Percentiles rank a stretch among this genome's conserved stretches.
phyloP scores from a whole-genome alignment of 148 eudicot genomes.

The Vaccinium myrtillus region DNA sequence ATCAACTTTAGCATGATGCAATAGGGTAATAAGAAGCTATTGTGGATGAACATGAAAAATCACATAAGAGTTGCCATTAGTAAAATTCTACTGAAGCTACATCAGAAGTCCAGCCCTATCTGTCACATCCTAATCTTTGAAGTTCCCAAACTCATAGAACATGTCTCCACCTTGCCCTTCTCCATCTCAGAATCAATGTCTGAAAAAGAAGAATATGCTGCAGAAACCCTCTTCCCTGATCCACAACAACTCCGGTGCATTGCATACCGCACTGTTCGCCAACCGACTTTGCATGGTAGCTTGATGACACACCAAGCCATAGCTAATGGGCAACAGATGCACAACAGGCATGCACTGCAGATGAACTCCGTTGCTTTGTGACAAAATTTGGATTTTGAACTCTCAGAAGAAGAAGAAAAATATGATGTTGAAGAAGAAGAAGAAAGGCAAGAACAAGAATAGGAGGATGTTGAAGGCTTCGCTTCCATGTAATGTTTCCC shows the following conservation, averaged over 20 bases:
- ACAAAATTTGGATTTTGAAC: slow-evolving; percentile 12
- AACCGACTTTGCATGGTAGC: slow-evolving; percentile 33
- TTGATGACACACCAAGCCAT: slow-evolving; percentile 29
- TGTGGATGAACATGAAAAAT: neutral
- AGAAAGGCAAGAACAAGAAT: slow-evolving; percentile 13
- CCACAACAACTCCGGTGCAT: slow-evolving; percentile 19
- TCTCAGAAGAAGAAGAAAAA: neutral
- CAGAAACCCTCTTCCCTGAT: slow-evolving; percentile 26
- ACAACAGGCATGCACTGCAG: slow-evolving; percentile 32
- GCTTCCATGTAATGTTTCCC: slow-evolving; percentile 18
- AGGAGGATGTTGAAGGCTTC: slow-evolving; percentile 15
- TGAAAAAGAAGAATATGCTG: slow-evolving; percentile 34
- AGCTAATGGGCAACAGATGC: slow-evolving; percentile 38
- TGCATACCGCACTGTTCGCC: slow-evolving; percentile 12
- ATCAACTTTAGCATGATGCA: neutral
- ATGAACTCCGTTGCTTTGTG: slow-evolving; percentile 17
- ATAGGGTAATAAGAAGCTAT: neutral
- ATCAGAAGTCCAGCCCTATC: neutral
- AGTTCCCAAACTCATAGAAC: neutral
- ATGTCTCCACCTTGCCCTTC: neutral
- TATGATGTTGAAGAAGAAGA: neutral
- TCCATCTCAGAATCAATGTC: slow-evolving; percentile 29
- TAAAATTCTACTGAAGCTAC: neutral
- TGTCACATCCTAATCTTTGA: neutral
- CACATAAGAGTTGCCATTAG: neutral